A percentile compares a stretch with the other conserved stretches of the same genome.
phyloP scores from a whole-genome alignment of 345 rosid species.

The Lumnitzera littorea region DNA sequence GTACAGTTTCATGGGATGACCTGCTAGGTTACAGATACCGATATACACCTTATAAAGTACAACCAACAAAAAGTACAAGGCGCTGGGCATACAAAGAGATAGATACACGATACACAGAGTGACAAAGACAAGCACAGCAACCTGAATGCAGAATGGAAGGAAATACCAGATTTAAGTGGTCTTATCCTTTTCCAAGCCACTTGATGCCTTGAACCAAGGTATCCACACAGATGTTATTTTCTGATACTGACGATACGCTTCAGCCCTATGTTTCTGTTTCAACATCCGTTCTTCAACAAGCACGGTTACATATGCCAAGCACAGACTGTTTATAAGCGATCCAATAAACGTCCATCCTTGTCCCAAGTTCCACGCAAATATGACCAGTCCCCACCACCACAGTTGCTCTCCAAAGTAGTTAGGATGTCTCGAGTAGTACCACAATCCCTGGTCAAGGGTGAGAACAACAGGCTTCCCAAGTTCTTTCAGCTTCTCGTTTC shows the following conservation, averaged over 20 bases:
- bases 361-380: constrained; percentile 84
- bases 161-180: constrained; percentile 26
- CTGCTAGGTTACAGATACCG: too few relatives aligned
- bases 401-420: constrained; percentile 92
- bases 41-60: background rate
- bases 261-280: constrained; percentile 69
- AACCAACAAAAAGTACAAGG: constrained; percentile 2
- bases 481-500: constrained; percentile 59
- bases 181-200: constrained; percentile 36
- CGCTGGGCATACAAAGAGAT: background rate
- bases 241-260: constrained; percentile 79
- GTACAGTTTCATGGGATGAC: too few relatives aligned
- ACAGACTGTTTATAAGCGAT: constrained; percentile 55
- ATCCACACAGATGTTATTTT: constrained; percentile 86
- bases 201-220: constrained; percentile 78
- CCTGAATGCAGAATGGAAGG: background rate
- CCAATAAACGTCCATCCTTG: constrained; percentile 73
- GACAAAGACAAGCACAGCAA: background rate
- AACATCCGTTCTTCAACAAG: constrained; percentile 82
- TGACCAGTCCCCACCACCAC: constrained; percentile 96
- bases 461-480: constrained; percentile 64
- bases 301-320: constrained; percentile 71
- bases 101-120: background rate
- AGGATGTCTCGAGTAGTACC: constrained; percentile 85
- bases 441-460: constrained; percentile 70